A percentile compares a stretch with the other conserved stretches of the same genome.
These are phyloP conservation scores for Coprinopsis cinerea DNA, from an alignment of 768 basidiomycete species.

Conservation along the genomic window DNA sequence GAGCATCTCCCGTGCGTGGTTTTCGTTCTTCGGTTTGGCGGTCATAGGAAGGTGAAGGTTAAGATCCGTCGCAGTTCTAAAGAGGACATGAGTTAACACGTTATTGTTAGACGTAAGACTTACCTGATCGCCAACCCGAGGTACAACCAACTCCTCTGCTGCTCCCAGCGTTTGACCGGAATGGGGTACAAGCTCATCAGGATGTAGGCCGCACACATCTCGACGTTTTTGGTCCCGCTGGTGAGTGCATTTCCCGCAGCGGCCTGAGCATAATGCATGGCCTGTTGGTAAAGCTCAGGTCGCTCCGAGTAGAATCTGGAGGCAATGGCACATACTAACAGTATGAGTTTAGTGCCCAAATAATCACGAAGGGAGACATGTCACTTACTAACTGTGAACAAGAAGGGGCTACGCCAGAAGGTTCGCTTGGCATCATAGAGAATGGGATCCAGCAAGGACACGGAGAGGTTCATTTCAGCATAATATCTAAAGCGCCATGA, in stretches of 20 bases:
- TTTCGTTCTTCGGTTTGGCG: slow-evolving; percentile 71
- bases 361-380: not conserved
- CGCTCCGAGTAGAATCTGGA: slow-evolving; percentile 74
- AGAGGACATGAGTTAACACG: slow-evolving; percentile 10
- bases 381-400: slow-evolving; percentile 83
- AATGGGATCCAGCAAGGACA: slow-evolving; percentile 73
- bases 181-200: slow-evolving; percentile 72
- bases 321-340: slow-evolving; percentile 80
- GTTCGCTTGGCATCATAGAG: slow-evolving; percentile 82
- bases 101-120: slow-evolving; percentile 7
- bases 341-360: not conserved
- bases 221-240: slow-evolving; percentile 73
- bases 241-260: slow-evolving; percentile 76
- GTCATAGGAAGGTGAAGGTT: slow-evolving; percentile 78
- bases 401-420: slow-evolving; percentile 79
- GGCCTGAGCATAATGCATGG: slow-evolving; percentile 71
- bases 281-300: slow-evolving; percentile 60
- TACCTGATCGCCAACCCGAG: slow-evolving; percentile 85
- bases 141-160: slow-evolving; percentile 86
- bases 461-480: slow-evolving; percentile 70
- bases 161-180: slow-evolving; percentile 77
- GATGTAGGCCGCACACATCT: slow-evolving; percentile 81
- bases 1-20: slow-evolving; percentile 78
- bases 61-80: slow-evolving; percentile 81
- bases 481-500: slow-evolving; percentile 44